Base-by-base conservation (phyloP, 257 asterid genomes). In the Scutellaria barbata region DNA sequence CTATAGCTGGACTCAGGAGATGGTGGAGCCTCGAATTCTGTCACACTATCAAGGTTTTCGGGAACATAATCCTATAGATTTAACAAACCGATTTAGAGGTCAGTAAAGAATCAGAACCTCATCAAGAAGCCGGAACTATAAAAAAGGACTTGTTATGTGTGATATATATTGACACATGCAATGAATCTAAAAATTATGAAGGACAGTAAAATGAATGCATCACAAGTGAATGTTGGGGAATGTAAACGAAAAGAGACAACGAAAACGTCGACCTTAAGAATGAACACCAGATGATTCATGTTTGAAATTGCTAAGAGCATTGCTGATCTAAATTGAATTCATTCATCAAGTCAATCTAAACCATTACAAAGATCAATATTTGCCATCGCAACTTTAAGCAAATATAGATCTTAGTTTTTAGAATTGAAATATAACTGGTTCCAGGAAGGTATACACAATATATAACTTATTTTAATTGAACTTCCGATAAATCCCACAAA, bases 1-100 rank as follows among this genome's bases (percentile, higher is more conserved):
- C 80, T 55, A 75, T 90, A 93, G 85, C 95, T 90, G 8, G 90
- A 85, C 63, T 87, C 95, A 5, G 98, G 98, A 42, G 98, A 93
- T 52, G 85, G 81, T 20, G 97, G 97, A 22, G 89, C 90, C 82
- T 93, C 98, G 16, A 93, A 93, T 80, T 90, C 96, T 3, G 81
- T 88, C 20, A 89, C 90, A 67, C 91, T 85, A 14, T 85, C 92
- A 5, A 88, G 92, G 82, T 86, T 90, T 69, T 93, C 97, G 0
- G 96, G 87, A n/a, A 89, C 86, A 63, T 81, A 82, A 51, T 83
- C 90, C 97, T 93, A 77, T 5, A 72, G 50, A 76, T 74, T 61
- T 51, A 9, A 35, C 5, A 64, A 64, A 22, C 69, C 10, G 35
- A 40, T 22, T 39, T 60, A 20, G 5, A 16, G 41, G 58, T 70